Percentiles rank a stretch among this genome's conserved stretches.
Conservation (phyloP, 805 yeast genomes). For the Clavispora santaluciae region DNA sequence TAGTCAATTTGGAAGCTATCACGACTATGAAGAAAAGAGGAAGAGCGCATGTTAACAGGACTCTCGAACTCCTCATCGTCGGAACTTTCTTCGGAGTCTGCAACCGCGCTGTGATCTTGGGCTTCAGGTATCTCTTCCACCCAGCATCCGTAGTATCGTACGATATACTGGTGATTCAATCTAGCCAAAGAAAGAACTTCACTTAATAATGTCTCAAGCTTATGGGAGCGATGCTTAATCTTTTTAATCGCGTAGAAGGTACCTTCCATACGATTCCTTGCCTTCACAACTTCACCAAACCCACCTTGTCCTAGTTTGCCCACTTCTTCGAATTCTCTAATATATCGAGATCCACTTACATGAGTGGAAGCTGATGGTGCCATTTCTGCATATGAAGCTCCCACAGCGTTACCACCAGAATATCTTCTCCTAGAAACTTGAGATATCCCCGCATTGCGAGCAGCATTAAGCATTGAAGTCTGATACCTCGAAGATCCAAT, state of each 20-base stretch:
- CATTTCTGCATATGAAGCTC: background rate
- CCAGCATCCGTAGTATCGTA: constrained; percentile 97
- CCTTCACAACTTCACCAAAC: constrained; percentile 97
- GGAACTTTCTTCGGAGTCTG: constrained; percentile 13
- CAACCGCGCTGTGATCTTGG: constrained; percentile 15
- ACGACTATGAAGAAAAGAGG: constrained; percentile 14
- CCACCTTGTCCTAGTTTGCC: constrained; percentile 92
- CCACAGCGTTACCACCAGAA: constrained; percentile 17
- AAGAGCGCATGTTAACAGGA: constrained; percentile 19
- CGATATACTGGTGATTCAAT: constrained; percentile 91
- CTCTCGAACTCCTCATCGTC: constrained; percentile 21
- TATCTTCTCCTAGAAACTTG: constrained; percentile 15
- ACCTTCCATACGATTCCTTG: constrained; percentile 89
- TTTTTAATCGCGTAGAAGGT: constrained; percentile 92
- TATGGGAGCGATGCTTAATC: constrained; percentile 75
- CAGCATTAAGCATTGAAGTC: constrained; percentile 8
- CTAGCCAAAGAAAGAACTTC: constrained; percentile 92
- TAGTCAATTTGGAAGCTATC: constrained; percentile 52
- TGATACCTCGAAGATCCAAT: constrained; percentile 12
- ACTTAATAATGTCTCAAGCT: constrained; percentile 73
- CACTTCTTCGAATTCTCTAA: constrained; percentile 91
- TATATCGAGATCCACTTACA: constrained; percentile 49
- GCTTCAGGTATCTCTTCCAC: constrained; percentile 60
- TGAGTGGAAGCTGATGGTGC: background rate
- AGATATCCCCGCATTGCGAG: constrained; percentile 4